Conservation (phyloP, 2,329 filamentous ascomycete genomes). For the Curvularia lunata region DNA sequence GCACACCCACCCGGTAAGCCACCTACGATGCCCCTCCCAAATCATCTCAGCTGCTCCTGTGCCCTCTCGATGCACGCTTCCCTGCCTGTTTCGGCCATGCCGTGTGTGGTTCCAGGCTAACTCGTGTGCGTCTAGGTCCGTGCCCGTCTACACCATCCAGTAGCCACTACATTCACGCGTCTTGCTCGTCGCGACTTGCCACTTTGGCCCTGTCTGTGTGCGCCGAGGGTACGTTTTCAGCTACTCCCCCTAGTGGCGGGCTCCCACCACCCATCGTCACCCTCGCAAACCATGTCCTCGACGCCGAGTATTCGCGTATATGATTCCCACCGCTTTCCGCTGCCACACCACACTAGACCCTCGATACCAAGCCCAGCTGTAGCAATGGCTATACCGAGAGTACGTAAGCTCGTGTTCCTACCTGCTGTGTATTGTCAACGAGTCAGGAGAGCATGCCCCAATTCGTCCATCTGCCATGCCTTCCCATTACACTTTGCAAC, state of each 20-base stretch:
- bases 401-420: conserved; percentile 13
- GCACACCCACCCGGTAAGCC: conserved; percentile 17
- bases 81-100: conserved; percentile 36
- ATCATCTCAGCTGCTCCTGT: conserved; percentile 11
- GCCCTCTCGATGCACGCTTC: conserved; percentile 12
- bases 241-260: conserved; percentile 41
- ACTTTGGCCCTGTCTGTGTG: conserved; percentile 34
- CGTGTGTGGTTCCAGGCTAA: conserved; percentile 19
- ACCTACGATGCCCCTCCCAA: conserved; percentile 14
- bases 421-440: background rate
- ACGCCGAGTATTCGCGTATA: conserved; percentile 53
- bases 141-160: conserved; percentile 29
- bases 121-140: conserved; percentile 22
- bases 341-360: conserved; percentile 43
- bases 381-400: conserved; percentile 67
- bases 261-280: conserved; percentile 28
- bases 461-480: conserved; percentile 1
- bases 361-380: conserved; percentile 51
- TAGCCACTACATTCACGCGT: conserved; percentile 17
- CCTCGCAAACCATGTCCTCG: conserved; percentile 41
- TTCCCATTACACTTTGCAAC: background rate
- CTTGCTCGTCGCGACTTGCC: conserved; percentile 34
- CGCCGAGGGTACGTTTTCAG: conserved; percentile 43
- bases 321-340: conserved; percentile 48
- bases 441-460: background rate